Conservation (phyloP, 257 asterid genomes). For the Lithospermum erythrorhizon region DNA sequence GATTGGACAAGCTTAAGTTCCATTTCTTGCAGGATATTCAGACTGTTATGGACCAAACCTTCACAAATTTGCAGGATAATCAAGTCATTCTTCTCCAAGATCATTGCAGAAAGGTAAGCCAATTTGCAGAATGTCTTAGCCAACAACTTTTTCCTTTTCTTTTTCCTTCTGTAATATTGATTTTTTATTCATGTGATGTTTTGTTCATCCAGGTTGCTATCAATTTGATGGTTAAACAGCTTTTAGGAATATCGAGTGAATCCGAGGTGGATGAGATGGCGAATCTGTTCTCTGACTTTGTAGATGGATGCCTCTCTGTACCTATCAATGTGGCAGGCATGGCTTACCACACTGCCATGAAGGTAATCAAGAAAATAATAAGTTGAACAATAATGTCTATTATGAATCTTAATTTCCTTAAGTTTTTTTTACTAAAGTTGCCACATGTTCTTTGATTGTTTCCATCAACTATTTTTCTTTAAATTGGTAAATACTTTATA, state of each 20-base stretch:
- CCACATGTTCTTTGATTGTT: too few relatives aligned
- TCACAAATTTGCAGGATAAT: slow-evolving; percentile 28
- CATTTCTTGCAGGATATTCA: slow-evolving; percentile 75
- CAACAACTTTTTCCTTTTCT: neutral
- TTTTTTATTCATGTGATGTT: neutral
- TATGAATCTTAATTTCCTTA: neutral
- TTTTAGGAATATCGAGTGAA: slow-evolving; percentile 68
- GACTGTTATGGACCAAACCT: slow-evolving; percentile 30
- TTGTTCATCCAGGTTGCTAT: slow-evolving; percentile 53
- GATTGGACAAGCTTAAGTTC: slow-evolving; percentile 57
- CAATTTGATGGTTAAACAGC: slow-evolving; percentile 86
- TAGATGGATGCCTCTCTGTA: slow-evolving; percentile 82
- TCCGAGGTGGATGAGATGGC: slow-evolving; percentile 76
- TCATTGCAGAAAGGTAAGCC: slow-evolving; percentile 66
- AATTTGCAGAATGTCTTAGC: neutral
- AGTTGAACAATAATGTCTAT: too few relatives aligned
- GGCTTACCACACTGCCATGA: slow-evolving; percentile 82
- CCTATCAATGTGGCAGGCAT: slow-evolving; percentile 79
- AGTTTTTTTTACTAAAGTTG: too few relatives aligned
- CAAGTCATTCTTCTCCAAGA: slow-evolving; percentile 66
- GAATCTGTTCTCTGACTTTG: slow-evolving; percentile 70
- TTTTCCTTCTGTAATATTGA: neutral
- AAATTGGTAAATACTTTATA: too few relatives aligned
- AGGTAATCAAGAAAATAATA: slow-evolving; percentile 41
- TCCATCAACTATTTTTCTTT: neutral